phyloP scores from a whole-genome alignment of 1,284 basidiomycete genomes.

The Melampsora larici-populina region DNA sequence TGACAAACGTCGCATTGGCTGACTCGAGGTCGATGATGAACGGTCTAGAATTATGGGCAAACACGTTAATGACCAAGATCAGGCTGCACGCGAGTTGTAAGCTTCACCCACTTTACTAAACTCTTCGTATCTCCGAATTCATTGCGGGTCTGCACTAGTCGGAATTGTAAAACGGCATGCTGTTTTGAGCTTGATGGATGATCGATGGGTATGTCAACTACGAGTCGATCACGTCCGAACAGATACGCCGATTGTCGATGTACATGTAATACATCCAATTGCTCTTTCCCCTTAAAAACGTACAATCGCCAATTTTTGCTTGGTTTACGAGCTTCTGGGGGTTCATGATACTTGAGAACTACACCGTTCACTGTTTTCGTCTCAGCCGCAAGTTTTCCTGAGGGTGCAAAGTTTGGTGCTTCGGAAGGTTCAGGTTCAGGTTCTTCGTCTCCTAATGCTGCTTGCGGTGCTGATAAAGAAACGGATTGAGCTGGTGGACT shows the following conservation, averaged over 20 bases:
- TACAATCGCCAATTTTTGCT: conserved; percentile 82
- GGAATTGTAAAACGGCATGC: conserved; percentile 93
- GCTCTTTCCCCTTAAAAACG: conserved; percentile 91
- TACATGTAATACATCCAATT: conserved; percentile 87
- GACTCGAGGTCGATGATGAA: conserved; percentile 96
- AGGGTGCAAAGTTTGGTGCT: conserved; percentile 79
- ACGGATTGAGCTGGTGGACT: background rate
- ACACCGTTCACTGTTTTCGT: conserved; percentile 85
- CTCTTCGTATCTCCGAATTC: conserved; percentile 78
- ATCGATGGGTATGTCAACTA: conserved; percentile 83
- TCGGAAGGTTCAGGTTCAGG: conserved; percentile 11
- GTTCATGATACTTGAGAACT: conserved; percentile 96
- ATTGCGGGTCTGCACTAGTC: conserved; percentile 77
- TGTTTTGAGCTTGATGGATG: conserved; percentile 98
- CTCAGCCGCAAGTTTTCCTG: conserved; percentile 88
- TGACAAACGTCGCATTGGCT: conserved; percentile 90
- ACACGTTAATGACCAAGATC: background rate
- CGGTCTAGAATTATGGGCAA: conserved; percentile 61
- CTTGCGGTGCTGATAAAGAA: background rate
- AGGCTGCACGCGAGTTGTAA: background rate
- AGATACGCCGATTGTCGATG: conserved; percentile 90
- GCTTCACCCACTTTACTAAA: conserved; percentile 67
- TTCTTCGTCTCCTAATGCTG: background rate
- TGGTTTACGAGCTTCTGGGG: conserved; percentile 93
- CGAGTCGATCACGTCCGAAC: conserved; percentile 79